Conservation (phyloP, 345 rosid genomes). For the Boechera divaricarpa region DNA sequence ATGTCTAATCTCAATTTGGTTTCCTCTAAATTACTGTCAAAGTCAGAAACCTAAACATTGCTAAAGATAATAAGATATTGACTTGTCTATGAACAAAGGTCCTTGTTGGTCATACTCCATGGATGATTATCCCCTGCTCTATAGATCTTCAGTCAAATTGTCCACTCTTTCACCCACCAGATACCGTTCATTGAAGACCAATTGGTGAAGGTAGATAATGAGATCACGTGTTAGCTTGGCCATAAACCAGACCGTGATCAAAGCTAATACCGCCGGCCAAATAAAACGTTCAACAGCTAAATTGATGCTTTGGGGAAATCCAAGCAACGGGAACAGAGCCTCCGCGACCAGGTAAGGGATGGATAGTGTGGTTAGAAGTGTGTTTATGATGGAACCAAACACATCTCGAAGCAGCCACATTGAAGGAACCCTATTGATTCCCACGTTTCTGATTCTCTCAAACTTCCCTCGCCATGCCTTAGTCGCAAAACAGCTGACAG, state of each 20-base stretch:
- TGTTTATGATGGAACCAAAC: conserved; percentile 29
- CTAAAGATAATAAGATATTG: not conserved
- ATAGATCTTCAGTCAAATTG: conserved; percentile 13
- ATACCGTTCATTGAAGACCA: conserved; percentile 36
- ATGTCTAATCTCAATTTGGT: conserved; percentile 5
- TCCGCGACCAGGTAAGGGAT: conserved; percentile 33
- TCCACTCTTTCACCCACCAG: conserved; percentile 37
- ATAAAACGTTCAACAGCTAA: conserved; percentile 19
- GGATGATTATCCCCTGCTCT: conserved; percentile 1
- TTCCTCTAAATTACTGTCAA: not conserved
- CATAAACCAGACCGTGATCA: not conserved
- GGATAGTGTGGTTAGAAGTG: conserved; percentile 22
- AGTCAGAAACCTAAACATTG: not conserved
- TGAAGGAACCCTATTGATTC: not conserved
- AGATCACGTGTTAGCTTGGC: conserved; percentile 28
- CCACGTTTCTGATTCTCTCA: conserved; percentile 11
- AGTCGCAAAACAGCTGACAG: conserved; percentile 14
- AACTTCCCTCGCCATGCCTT: conserved; percentile 33
- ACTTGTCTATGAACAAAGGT: conserved; percentile 21
- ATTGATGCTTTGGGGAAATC: conserved; percentile 11
- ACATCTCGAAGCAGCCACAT: conserved; percentile 39
- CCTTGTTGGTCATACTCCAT: conserved; percentile 8
- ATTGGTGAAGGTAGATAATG: conserved; percentile 28
- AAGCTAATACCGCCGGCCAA: conserved; percentile 35
- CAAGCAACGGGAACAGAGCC: conserved; percentile 34